Evolutionary conservation across 2,329 filamentous ascomycete genomes (phyloP).

Genomic region (Neopestalotiopsis sp.): DNA sequence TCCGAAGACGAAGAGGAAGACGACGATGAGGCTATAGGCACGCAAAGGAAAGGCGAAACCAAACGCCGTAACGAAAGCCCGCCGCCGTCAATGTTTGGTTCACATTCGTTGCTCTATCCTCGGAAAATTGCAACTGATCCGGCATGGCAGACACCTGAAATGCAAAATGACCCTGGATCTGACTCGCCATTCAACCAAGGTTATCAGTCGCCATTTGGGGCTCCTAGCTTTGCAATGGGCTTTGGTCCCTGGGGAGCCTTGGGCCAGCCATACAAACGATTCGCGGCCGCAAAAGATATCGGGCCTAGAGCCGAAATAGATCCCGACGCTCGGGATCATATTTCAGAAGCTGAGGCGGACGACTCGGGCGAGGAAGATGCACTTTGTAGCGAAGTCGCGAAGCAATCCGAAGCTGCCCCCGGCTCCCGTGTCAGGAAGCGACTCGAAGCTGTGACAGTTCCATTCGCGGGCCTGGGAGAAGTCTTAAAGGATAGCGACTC

Average conservation of each 20-base stretch:
- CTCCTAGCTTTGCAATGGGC: background rate
- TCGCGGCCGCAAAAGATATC: constrained; percentile 12
- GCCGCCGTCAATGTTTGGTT: constrained; percentile 17
- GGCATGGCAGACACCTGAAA: constrained; percentile 43
- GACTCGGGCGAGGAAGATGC: constrained; percentile 14
- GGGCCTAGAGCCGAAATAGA: background rate
- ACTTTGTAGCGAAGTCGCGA: background rate
- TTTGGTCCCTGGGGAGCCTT: background rate
- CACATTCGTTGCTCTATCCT: background rate
- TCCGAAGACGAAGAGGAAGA: constrained; percentile 40
- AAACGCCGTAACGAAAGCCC: constrained; percentile 25
- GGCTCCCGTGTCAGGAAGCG: background rate
- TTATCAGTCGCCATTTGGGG: background rate
- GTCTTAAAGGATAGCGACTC: background rate
- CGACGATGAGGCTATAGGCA: constrained; percentile 37
- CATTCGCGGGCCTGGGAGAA: background rate
- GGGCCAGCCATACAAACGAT: constrained; percentile 6
- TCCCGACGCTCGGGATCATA: background rate
- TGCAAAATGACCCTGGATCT: constrained; percentile 23
- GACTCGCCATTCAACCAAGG: background rate
- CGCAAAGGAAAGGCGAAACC: background rate
- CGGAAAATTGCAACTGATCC: constrained; percentile 35
- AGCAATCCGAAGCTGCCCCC: background rate
- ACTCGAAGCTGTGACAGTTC: background rate
- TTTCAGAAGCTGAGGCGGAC: background rate